Percentiles rank a stretch among this genome's conserved stretches.
Conservation (phyloP, 2,329 filamentous ascomycete genomes). For the Pseudogymnoascus sp. region DNA sequence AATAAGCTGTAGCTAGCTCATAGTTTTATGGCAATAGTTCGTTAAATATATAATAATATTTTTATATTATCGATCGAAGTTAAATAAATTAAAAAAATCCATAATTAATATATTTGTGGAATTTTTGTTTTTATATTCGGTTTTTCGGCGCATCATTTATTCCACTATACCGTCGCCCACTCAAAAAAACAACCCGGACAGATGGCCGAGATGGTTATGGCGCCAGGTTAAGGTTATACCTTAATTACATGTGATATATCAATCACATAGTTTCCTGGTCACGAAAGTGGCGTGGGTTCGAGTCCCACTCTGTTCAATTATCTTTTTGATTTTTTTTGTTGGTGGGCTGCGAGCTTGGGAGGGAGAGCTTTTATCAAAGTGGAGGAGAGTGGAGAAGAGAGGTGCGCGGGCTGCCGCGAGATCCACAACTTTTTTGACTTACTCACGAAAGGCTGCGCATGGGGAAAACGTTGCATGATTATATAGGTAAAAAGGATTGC, state of each 20-base stretch:
- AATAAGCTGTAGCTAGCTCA: not conserved
- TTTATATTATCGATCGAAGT: not conserved
- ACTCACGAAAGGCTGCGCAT: not conserved
- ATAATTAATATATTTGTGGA: not conserved
- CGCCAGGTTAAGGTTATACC: constrained; percentile 9
- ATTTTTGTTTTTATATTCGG: not conserved
- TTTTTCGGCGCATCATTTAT: not conserved
- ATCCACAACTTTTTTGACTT: not conserved
- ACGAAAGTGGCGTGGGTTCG: constrained; percentile 34
- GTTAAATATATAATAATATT: too few species aligned
- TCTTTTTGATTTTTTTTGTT: constrained; percentile 1
- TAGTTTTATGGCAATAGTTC: not conserved
- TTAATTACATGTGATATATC: constrained; percentile 8
- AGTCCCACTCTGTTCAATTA: constrained; percentile 31
- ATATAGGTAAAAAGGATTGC: constrained; percentile 5
- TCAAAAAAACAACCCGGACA: not conserved
- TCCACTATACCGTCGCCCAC: not conserved
- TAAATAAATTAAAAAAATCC: not conserved
- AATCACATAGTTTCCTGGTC: constrained; percentile 27
- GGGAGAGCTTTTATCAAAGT: not conserved
- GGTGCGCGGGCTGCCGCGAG: not conserved
- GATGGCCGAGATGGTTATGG: constrained; percentile 5
- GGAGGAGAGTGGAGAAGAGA: not conserved
- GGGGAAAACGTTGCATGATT: not conserved
- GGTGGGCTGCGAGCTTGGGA: not conserved